phyloP scores from a whole-genome alignment of 2,329 filamentous ascomycete genomes.

The Phaeosphaeriaceae sp. region DNA sequence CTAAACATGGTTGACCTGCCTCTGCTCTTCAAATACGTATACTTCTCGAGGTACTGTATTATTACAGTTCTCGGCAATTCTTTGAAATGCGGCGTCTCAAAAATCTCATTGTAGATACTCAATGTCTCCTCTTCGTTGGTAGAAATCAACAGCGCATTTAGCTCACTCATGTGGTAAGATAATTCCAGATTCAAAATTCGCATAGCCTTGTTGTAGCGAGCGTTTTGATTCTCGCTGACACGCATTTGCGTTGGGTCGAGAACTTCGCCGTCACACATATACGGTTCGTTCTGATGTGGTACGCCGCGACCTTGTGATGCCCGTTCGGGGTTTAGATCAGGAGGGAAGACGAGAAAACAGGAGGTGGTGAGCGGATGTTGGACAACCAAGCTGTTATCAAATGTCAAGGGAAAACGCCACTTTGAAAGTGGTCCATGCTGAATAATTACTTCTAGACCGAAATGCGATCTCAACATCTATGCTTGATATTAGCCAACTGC shows the following conservation, averaged over 20 bases:
- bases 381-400: too few relatives aligned
- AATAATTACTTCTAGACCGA: constrained; percentile 10
- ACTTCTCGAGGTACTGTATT: neutral
- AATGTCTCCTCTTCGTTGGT: neutral
- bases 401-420: too few relatives aligned
- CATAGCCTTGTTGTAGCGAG: neutral
- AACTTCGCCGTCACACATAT: neutral
- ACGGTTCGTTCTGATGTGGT: neutral
- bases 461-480: constrained; percentile 4
- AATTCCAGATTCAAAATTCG: neutral
- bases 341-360: constrained; percentile 1
- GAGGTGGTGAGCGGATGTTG: neutral
- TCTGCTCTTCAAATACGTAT: neutral
- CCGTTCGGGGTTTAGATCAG: neutral
- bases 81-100: neutral
- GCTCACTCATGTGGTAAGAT: neutral
- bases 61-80: neutral
- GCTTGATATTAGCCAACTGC: neutral
- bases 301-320: neutral
- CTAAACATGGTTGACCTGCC: neutral
- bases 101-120: neutral
- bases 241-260: neutral
- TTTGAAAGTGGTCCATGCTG: constrained; percentile 7
- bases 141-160: neutral
- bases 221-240: neutral